Evolutionary conservation across 2,329 filamentous ascomycete genomes (phyloP).

Genomic region (Sclerotinia trifoliorum): DNA sequence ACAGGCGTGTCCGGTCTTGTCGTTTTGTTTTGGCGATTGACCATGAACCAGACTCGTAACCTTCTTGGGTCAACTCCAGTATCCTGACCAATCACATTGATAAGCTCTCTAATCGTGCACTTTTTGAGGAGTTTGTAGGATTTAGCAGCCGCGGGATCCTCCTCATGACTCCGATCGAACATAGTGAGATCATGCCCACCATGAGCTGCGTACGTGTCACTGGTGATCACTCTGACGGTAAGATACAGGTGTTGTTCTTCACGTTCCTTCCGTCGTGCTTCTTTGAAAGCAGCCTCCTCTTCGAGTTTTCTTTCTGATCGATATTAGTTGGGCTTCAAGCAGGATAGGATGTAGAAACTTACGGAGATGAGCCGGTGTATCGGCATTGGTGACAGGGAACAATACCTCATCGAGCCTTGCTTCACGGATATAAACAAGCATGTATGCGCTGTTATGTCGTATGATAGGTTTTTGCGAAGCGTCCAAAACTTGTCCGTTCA

Average conservation of each 20-base stretch:
- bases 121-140: slow-evolving; percentile 71
- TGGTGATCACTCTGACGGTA: slow-evolving; percentile 75
- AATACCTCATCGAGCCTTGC: slow-evolving; percentile 81
- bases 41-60: slow-evolving; percentile 92
- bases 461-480: slow-evolving; percentile 59
- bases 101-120: slow-evolving; percentile 75
- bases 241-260: slow-evolving; percentile 95
- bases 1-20: slow-evolving; percentile 87
- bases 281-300: slow-evolving; percentile 74
- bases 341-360: slow-evolving; percentile 41
- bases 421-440: slow-evolving; percentile 96
- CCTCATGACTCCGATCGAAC: slow-evolving; percentile 56
- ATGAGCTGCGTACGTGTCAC: slow-evolving; percentile 76
- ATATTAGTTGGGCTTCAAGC: slow-evolving; percentile 31
- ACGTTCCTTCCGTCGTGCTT: slow-evolving; percentile 79
- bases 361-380: slow-evolving; percentile 81
- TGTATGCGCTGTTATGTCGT: slow-evolving; percentile 85
- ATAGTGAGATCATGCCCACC: slow-evolving; percentile 80
- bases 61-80: slow-evolving; percentile 64
- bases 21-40: slow-evolving; percentile 97
- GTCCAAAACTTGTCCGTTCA: slow-evolving; percentile 47
- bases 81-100: slow-evolving; percentile 67
- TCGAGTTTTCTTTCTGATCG: slow-evolving; percentile 66
- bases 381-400: slow-evolving; percentile 68
- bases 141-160: slow-evolving; percentile 67